Base-by-base conservation (phyloP, 2,329 filamentous ascomycete genomes). In the Chaetomium globosum region DNA sequence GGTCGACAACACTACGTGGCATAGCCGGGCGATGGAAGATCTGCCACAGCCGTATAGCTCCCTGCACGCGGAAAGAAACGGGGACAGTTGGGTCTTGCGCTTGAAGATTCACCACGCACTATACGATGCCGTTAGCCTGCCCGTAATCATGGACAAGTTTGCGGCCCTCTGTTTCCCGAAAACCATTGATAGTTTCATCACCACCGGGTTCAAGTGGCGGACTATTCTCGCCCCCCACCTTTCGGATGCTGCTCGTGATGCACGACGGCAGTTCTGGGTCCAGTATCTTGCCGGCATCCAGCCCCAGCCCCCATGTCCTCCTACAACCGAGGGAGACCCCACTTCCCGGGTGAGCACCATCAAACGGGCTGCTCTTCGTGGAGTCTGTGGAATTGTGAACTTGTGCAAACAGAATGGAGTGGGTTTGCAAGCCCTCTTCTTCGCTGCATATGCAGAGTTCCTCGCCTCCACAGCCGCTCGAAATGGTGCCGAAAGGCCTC, bases 121-220 rank as follows among this genome's bases (percentile, higher is more conserved):
- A 0, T 98, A 97, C 73, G 94, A 97, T 74, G 93, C 89, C 6
- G 82, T 96, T 66, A 95, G 91, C 71, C 79, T 97, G 4, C 85
- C 88, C 0, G 74, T 82, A 0, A 77, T 96, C 6, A 78, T 92
- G 26, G 73, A 82, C 2, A 73, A 75, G 0, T 76, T 82, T 30
- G 21, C 66, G 2, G 59, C 68, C 8, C 69, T 77, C 3, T 62
- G 74, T 52, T 54, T 16, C 26, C 21, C 56, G 19, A 16, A 58
- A 72, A 10, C 67, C 6, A 4, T 23, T 43, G 4, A 9, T n/a
- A 2, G 2, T 23, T 4, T 4, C 13, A 9, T 13, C 10, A 21
- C 1, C 1, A 7, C 51, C n/a, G 16, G 1, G 13, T 6, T 19
- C 36, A 54, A 61, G 13, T 79, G 77, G 77, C 66, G 63, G 13